Evolutionary conservation across 495 filamentous ascomycete species (phyloP), one percentile per base, ranked within the genome.

Genomic region (Tricharina praecox): DNA sequence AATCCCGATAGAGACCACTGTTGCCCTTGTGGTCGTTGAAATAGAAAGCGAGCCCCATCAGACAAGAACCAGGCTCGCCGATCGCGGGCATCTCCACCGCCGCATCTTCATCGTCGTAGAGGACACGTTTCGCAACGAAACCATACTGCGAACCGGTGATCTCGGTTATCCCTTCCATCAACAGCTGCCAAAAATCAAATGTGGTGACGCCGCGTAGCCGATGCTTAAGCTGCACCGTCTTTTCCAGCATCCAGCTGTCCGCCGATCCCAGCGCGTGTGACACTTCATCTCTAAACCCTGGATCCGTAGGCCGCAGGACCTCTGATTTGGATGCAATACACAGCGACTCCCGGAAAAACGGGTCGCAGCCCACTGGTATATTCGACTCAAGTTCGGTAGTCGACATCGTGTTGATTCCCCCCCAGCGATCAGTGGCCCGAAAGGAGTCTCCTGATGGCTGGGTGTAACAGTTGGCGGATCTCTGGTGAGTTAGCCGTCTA

Each of bases 21-120:
- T 66, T 65, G 19, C 75, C 67, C 20, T 68, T 63, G 11, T 76
- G 78, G 50, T 82, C 73, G 56, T 79, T 75, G 64, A 76, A 74
- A 55, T 82, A 84, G 44, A 81, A 79, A 4, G 73, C 79, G 3
- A 76, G 65, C 11, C 73, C 78, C 64, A 80, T 74, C 42, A 82
- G 58, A 54, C 71, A 77, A n/a, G 76, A 74, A 23, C 73, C 73
- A 25, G 66, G 67, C 53, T 71, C 68, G 24, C 73, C 72, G 40
- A 72, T 63, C 4, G 67, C 68, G 32, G 73, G 73, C 70, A 76
- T 75, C 55, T 76, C 72, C 16, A 76, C 64, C 11, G 71, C 61
- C 38, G 66, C 49, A 61, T 66, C 58, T 53, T 74, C 63, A 32
- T 82, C 79, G 47, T 75, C 74, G 23, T 69, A 67, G 30, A 76